These are phyloP conservation scores for Penicillium sp. DNA, from an alignment of 2,329 filamentous ascomycete species.

Conservation along the genomic window DNA sequence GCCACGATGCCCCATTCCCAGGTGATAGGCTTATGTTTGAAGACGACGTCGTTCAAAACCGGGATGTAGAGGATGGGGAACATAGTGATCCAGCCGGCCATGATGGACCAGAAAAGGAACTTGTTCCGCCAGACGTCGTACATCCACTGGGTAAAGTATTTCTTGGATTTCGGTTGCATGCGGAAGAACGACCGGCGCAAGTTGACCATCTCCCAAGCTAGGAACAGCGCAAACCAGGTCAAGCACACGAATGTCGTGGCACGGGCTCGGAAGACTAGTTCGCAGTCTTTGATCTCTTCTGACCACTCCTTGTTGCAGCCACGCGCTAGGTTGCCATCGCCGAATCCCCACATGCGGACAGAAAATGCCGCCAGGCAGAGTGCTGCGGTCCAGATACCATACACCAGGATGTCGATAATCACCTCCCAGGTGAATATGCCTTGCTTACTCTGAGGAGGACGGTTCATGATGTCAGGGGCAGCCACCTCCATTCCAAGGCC, in stretches of 20 bases:
- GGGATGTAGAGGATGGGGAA: slow-evolving; percentile 66
- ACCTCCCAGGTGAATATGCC: slow-evolving; percentile 76
- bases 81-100: slow-evolving; percentile 53
- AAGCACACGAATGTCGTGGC: slow-evolving; percentile 69
- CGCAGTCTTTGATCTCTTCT: slow-evolving; percentile 51
- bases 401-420: slow-evolving; percentile 72
- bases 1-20: too few relatives aligned
- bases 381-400: slow-evolving; percentile 69
- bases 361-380: slow-evolving; percentile 63
- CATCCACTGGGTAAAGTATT: slow-evolving; percentile 64
- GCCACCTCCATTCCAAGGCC: slow-evolving; percentile 77
- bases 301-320: slow-evolving; percentile 57
- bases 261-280: slow-evolving; percentile 65
- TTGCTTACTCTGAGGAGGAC: slow-evolving; percentile 67
- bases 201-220: slow-evolving; percentile 74
- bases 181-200: slow-evolving; percentile 70
- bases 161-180: slow-evolving; percentile 59
- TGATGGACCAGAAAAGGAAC: slow-evolving; percentile 67
- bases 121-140: slow-evolving; percentile 67
- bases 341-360: slow-evolving; percentile 61
- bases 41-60: slow-evolving; percentile 61
- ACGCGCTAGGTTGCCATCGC: slow-evolving; percentile 55
- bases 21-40: too few relatives aligned
- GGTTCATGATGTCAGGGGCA: slow-evolving; percentile 70
- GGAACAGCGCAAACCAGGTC: slow-evolving; percentile 74